Evolutionary conservation across 1,284 basidiomycete species (phyloP).

Genomic region (Pseudozyma pruni): DNA sequence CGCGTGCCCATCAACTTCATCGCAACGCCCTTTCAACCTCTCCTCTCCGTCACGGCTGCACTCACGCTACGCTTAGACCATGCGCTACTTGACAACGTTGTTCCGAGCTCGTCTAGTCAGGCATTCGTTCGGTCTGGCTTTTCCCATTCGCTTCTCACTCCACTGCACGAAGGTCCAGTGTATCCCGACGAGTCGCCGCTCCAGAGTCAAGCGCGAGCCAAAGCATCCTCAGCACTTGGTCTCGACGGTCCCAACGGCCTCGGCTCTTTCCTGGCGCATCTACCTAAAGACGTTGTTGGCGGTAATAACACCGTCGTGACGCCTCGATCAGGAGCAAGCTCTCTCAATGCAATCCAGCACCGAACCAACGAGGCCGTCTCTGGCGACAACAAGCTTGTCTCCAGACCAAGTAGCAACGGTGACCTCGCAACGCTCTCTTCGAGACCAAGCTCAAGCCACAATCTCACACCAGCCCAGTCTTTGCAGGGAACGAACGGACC

Average conservation of each 20-base stretch:
- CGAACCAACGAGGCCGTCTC: conserved; percentile 17
- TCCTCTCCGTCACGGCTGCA: conserved; percentile 36
- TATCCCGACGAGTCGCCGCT: conserved; percentile 48
- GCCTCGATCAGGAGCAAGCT: conserved; percentile 33
- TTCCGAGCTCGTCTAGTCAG: conserved; percentile 3
- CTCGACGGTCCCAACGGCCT: conserved; percentile 45
- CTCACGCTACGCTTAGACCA: conserved; percentile 34
- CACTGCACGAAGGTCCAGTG: conserved; percentile 44
- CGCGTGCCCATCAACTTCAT: conserved; percentile 43
- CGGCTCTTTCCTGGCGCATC: conserved; percentile 36
- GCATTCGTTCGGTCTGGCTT: conserved; percentile 27
- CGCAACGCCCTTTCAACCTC: conserved; percentile 34
- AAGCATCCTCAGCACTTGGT: conserved; percentile 31
- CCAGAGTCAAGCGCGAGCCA: conserved; percentile 33
- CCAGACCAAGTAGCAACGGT: conserved; percentile 29
- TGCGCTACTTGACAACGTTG: conserved; percentile 21
- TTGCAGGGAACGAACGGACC: conserved; percentile 1
- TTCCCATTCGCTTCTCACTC: conserved; percentile 39
- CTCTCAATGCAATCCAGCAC: conserved; percentile 22
- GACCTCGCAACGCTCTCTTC: conserved; percentile 26
- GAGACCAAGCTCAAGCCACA: background rate
- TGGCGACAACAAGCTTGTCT: conserved; percentile 1
- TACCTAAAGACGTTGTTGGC: conserved; percentile 30
- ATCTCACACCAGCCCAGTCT: background rate
- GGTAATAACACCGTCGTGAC: conserved; percentile 47